Percentiles rank a stretch among this genome's conserved stretches.
phyloP scores from a whole-genome alignment of 305 asterid genomes.

The Fraxinus ornus region DNA sequence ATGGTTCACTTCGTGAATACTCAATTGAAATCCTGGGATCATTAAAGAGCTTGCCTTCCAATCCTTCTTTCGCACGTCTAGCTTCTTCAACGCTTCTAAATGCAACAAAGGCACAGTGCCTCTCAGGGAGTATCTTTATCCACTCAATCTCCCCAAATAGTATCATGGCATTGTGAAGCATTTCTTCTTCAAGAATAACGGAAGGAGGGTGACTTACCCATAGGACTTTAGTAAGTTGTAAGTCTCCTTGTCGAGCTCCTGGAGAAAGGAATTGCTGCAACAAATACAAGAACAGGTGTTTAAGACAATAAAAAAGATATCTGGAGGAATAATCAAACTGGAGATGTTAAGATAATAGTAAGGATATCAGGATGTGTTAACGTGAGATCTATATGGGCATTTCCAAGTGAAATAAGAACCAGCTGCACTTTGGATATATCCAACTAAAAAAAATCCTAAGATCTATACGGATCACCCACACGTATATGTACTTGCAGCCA shows the following conservation, averaged over 20 bases:
- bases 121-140: constrained; percentile 69
- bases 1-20: constrained; percentile 60
- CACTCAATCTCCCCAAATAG: constrained; percentile 93
- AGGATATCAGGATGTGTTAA: constrained; percentile 9
- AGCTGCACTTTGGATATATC: background rate
- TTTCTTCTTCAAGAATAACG: constrained; percentile 73
- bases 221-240: constrained; percentile 64
- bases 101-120: constrained; percentile 77
- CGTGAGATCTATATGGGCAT: background rate
- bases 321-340: background rate
- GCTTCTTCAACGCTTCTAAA: constrained; percentile 98
- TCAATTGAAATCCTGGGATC: constrained; percentile 83
- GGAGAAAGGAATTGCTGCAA: constrained; percentile 56
- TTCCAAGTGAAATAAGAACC: background rate
- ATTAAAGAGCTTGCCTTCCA: constrained; percentile 91
- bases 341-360: background rate
- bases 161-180: constrained; percentile 97
- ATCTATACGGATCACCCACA: constrained; percentile 16
- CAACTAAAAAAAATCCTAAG: constrained; percentile 3
- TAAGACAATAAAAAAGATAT: background rate
- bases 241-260: constrained; percentile 55
- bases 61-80: constrained; percentile 88
- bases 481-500: background rate
- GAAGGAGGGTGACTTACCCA: constrained; percentile 82
- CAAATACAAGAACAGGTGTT: constrained; percentile 22